Evolutionary conservation across 208 protist genomes (phyloP), one percentile per base, ranked within the genome.

Genomic region (Leishmania martiniquensis): DNA sequence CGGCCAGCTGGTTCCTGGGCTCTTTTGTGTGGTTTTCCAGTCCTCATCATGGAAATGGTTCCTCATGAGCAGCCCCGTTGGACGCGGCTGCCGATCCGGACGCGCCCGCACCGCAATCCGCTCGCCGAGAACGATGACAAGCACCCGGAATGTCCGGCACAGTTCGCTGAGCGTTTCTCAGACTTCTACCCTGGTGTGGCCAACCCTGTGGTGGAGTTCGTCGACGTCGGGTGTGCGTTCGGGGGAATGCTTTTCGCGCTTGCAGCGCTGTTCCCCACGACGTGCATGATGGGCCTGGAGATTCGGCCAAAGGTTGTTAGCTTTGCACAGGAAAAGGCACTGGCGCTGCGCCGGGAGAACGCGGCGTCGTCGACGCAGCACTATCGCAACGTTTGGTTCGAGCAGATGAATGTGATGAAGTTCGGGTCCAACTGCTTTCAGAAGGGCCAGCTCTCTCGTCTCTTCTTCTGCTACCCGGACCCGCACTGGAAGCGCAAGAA

Each of bases 401-500:
- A 98, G 55, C 96, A 96, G 68, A 86, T 96, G 52, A 99, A 99
- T 83, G 97, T 98, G 2, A 99, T 99, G 99, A 99, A 99, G 89
- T 99, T 97, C 77, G 89, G 99, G 29, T 97, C 98, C 22, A 99
- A 99, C 79, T 99, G 94, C 80, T 99, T 99, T 77, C 73, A 80
- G 15, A 99, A 99, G 75, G 98, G 95, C 7, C 98, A 99, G 90
- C 84, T 99, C 29, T 82, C 87, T 44, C 96, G 96, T 47, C 89
- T 99, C 17, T 99, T 99, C 76, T 99, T 99, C 76, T 98, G 99
- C 78, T 99, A 99, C 83, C 99, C 99, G 3, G 99, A 99, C 78
- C 99, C 99, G 32, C 99, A 99, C 80, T 99, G 98, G 89, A 99
- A 99, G 85, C 94, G 98, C 45, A 97, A 98, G 69, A 99, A 99